Base-by-base conservation (phyloP, 495 filamentous ascomycete genomes). In the Aspergillus ellipticus region DNA sequence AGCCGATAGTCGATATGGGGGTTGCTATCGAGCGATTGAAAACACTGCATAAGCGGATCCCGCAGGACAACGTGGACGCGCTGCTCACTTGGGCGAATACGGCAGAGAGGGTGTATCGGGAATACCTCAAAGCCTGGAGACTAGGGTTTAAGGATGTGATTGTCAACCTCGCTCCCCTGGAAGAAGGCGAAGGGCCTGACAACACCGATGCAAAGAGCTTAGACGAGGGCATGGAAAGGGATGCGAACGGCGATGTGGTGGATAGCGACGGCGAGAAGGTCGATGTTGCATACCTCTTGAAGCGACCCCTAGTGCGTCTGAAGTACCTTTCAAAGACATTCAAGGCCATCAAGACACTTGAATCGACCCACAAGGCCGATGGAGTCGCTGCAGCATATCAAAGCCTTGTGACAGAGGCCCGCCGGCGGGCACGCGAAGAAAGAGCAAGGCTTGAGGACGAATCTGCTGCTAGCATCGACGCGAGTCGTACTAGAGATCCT, bases 121-220 rank as follows among this genome's bases (percentile, higher is more conserved):
- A 94, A 58, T 99, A 97, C 67, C 79, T 99, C 20, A 84, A 84
- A 55, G 85, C 89, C 35, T 99, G 94, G 94, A 80, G 93, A 46
- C 80, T 96, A 52, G 94, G 94, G 4, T 99, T 99, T 71, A 88
- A 96, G 62, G 93, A 95, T 70, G 85, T 97, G 19, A 88, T 97
- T 52, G 89, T 99, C 62, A 96, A 94, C 62, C 80, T 99, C 22
- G 92, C 90, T 9, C 88, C 92, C 8, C 80, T 81, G 16, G 78
- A 80, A 37, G 84, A 83, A 50, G 75, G 68, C 6, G 68, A 74
- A 35, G 66, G 60, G 10, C 56, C 60, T 11, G 71, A 57, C 64
- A 82, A 72, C 70, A 79, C 64, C 54, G 79, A 68, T 61, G 85
- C 74, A 59, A 85, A 76, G 47, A 77, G 72, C 37, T 74, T 88